Conservation (phyloP, 2,329 filamentous ascomycete species). For the Mycogone perniciosa region DNA sequence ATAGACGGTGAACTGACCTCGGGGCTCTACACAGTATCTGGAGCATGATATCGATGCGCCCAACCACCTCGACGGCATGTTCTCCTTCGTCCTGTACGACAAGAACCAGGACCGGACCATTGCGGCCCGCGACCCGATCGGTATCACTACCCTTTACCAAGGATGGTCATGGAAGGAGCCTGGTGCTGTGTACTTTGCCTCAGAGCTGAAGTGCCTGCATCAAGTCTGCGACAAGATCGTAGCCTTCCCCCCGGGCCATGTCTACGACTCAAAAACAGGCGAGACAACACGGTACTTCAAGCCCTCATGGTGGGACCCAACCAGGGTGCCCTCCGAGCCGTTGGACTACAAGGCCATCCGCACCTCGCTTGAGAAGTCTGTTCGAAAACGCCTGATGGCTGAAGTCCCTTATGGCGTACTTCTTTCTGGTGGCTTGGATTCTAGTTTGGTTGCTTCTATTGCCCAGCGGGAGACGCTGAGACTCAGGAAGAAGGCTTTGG, state of each 20-base stretch:
- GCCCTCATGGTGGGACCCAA: conserved; percentile 85
- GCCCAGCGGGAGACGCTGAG: conserved; percentile 86
- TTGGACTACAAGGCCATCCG: conserved; percentile 79
- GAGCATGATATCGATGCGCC: conserved; percentile 88
- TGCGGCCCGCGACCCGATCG: conserved; percentile 92
- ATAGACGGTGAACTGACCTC: background rate
- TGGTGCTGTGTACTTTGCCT: conserved; percentile 87
- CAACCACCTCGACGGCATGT: conserved; percentile 96
- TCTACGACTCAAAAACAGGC: conserved; percentile 92
- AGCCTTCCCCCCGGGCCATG: conserved; percentile 87
- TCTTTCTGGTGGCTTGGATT: conserved; percentile 91
- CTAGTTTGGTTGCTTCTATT: conserved; percentile 89
- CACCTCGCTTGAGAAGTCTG: conserved; percentile 77
- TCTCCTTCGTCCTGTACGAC: conserved; percentile 97
- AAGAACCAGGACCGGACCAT: conserved; percentile 88
- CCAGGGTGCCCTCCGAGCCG: conserved; percentile 69
- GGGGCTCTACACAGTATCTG: conserved; percentile 58
- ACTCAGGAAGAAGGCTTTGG: conserved; percentile 59
- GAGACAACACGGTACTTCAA: conserved; percentile 82
- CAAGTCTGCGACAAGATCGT: conserved; percentile 93
- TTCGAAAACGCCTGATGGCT: conserved; percentile 96
- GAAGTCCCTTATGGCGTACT: conserved; percentile 97
- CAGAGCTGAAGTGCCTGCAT: conserved; percentile 89
- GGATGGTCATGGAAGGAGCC: conserved; percentile 81
- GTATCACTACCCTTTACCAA: conserved; percentile 95